Percentiles rank a stretch among this genome's conserved stretches.
These are phyloP conservation scores for Termitomyces sp. DNA, from an alignment of 768 basidiomycete species.

Conservation along the genomic window DNA sequence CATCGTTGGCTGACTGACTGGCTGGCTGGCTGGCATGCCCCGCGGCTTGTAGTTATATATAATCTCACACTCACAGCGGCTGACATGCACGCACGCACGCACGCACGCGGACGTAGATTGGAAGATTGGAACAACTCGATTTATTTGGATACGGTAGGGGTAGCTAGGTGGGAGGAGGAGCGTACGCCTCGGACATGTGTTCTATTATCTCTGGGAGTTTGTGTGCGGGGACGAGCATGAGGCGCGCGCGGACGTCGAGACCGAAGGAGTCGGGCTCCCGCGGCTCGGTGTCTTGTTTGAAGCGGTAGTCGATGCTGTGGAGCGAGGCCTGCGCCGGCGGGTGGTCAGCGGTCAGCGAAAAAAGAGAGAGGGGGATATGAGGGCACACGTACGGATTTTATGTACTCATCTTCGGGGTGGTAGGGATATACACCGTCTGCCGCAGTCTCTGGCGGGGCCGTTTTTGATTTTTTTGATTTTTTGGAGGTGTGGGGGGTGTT, in stretches of 20 bases:
- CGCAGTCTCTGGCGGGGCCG: slow-evolving; percentile 20
- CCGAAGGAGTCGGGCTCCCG: slow-evolving; percentile 68
- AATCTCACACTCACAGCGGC: too few species aligned
- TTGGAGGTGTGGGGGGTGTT: slow-evolving; percentile 24
- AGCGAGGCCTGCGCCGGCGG: slow-evolving; percentile 4
- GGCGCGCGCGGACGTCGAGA: slow-evolving; percentile 59
- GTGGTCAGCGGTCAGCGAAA: too few species aligned
- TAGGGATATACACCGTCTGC: slow-evolving; percentile 60
- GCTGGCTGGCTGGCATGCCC: too few species aligned
- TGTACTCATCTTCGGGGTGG: slow-evolving; percentile 81
- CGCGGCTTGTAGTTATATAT: too few species aligned
- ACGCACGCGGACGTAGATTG: too few species aligned
- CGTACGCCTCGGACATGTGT: slow-evolving; percentile 25
- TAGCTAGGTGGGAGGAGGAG: neutral
- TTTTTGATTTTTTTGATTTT: slow-evolving; percentile 28
- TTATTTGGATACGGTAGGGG: too few species aligned
- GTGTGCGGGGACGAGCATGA: slow-evolving; percentile 54
- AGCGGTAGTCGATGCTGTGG: slow-evolving; percentile 37
- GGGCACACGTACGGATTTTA: slow-evolving; percentile 46
- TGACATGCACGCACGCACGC: too few species aligned
- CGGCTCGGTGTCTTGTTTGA: slow-evolving; percentile 43
- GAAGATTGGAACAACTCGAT: too few species aligned
- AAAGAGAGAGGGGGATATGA: too few species aligned
- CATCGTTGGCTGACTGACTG: too few species aligned
- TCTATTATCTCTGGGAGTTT: slow-evolving; percentile 36